Evolutionary conservation across 108 stramenopile genomes (phyloP).

Genomic region (Cyclotella kingstonii): DNA sequence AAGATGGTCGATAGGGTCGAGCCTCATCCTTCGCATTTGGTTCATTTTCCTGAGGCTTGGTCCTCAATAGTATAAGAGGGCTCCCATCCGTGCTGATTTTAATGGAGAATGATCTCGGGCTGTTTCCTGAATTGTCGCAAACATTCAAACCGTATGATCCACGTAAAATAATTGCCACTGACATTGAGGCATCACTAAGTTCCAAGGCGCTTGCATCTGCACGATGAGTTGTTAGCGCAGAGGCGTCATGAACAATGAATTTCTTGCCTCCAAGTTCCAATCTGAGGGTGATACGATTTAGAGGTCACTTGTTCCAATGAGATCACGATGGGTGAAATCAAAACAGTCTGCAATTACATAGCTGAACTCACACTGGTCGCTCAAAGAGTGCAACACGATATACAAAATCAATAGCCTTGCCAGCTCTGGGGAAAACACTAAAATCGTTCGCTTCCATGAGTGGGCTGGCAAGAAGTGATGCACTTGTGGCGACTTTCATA

Average conservation of each 20-base stretch:
- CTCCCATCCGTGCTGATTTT: conserved; percentile 39
- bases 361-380: conserved; percentile 33
- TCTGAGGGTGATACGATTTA: background rate
- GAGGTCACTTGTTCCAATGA: background rate
- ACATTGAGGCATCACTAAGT: conserved; percentile 75
- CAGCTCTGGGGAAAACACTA: conserved; percentile 63
- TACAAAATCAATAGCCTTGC: conserved; percentile 78
- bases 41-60: conserved; percentile 15
- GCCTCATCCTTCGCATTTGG: conserved; percentile 45
- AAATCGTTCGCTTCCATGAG: conserved; percentile 80
- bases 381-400: conserved; percentile 77
- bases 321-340: background rate
- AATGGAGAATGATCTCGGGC: conserved; percentile 18
- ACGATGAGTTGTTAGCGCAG: conserved; percentile 47
- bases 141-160: conserved; percentile 46
- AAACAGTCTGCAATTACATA: background rate
- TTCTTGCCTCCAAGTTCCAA: conserved; percentile 70
- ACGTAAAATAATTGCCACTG: conserved; percentile 54
- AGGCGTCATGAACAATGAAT: conserved; percentile 72
- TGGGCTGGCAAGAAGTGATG: conserved; percentile 53
- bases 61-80: conserved; percentile 31
- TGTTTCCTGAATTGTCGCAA: background rate
- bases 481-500: conserved; percentile 33
- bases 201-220: conserved; percentile 81
- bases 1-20: conserved; percentile 73